Base-by-base conservation (phyloP, 2,329 filamentous ascomycete genomes). In the Pseudopithomyces chartarum region DNA sequence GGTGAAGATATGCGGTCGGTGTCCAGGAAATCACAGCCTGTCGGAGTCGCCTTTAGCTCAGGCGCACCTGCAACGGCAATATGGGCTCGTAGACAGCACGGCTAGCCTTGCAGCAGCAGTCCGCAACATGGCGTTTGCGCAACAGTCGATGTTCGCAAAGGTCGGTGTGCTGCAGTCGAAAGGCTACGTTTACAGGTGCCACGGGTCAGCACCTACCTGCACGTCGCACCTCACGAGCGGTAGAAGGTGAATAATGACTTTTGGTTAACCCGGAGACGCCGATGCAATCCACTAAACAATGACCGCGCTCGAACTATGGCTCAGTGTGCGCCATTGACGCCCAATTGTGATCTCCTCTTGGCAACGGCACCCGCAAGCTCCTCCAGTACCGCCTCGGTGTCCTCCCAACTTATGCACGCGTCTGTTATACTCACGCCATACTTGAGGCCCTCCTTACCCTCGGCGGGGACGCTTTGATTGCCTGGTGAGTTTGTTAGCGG, bases 351-450 rank as follows among this genome's bases (percentile, higher is more conserved):
- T 74, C 90, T 85, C 68, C 92, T 85, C 74, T 89, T 85, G 73
- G 88, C 87, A 52, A 97, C 91, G 26, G 92, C 90, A 52, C 87
- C 84, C 17, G 94, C 94, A 43, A 99, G 85, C 49, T 82, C 82
- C 63, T 90, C 89, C 11, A 98, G 85, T 1, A 94, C 89, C 0
- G 80, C 79, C 67, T 93, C 88, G 3, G 95, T 98, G 67, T 96
- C 91, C 61, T 94, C 87, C 94, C 93, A 98, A 77, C 88, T 84
- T 74, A 99, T 97, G 79, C 95, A 99, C 47, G 95, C 94, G 78
- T 99, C 95, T 0, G 95, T 99, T 76, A 98, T 98, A 76, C 90
- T 95, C 72, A 98, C 90, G 68, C 95, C 95, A 78, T 97, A 93
- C 80, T 96, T 89, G 59, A 98, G 85, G 33, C 89, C 92, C 8